phyloP scores from a whole-genome alignment of 768 basidiomycete genomes.

The Suillus occidentalis region DNA sequence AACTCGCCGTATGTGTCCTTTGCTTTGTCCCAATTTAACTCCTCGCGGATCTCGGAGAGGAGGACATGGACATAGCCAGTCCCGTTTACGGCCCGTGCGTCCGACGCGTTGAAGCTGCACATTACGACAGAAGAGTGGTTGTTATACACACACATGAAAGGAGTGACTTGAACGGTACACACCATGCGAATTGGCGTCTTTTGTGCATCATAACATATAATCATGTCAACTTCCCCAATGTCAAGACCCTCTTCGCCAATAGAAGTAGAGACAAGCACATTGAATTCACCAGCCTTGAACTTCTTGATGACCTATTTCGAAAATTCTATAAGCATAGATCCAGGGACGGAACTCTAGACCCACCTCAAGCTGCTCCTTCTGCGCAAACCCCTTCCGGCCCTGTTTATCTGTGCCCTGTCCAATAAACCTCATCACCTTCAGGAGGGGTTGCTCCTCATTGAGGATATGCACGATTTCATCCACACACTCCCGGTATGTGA shows the following conservation, averaged over 20 bases:
- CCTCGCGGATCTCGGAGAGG: conserved; percentile 88
- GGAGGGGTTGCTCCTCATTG: conserved; percentile 71
- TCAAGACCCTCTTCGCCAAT: conserved; percentile 98
- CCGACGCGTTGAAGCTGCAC: conserved; percentile 91
- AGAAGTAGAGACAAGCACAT: conserved; percentile 92
- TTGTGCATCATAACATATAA: conserved; percentile 94
- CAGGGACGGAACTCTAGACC: conserved; percentile 16
- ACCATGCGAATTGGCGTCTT: conserved; percentile 98
- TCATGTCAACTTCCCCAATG: conserved; percentile 96
- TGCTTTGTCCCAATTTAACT: conserved; percentile 86
- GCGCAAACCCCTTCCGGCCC: conserved; percentile 84
- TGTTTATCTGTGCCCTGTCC: conserved; percentile 86
- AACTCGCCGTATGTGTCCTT: conserved; percentile 84
- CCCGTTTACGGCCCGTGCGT: conserved; percentile 89
- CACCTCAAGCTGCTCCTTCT: conserved; percentile 91
- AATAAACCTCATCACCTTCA: conserved; percentile 84
- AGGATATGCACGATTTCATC: conserved; percentile 86
- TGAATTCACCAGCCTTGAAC: conserved; percentile 86
- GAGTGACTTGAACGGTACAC: conserved; percentile 21
- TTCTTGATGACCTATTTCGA: conserved; percentile 69
- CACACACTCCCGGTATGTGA: conserved; percentile 85
- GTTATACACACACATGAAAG: conserved; percentile 7
- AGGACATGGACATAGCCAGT: conserved; percentile 89
- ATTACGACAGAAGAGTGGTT: conserved; percentile 6
- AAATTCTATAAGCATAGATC: conserved; percentile 8